These are phyloP conservation scores for Grosmannia huntii DNA, from an alignment of 2,329 filamentous ascomycete species.

Conservation along the genomic window DNA sequence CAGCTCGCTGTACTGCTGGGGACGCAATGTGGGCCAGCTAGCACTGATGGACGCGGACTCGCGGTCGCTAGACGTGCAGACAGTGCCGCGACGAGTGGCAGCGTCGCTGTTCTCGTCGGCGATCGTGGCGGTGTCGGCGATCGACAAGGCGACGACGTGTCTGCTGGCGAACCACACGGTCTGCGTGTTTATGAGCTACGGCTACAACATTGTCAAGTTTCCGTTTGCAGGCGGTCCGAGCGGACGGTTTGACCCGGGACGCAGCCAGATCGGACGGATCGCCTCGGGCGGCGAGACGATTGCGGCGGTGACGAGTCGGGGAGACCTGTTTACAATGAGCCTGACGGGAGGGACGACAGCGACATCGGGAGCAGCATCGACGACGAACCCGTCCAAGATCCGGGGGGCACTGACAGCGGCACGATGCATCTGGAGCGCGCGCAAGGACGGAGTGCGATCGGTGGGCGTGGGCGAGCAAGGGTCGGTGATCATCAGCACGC, in stretches of 20 bases:
- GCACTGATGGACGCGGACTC: conserved; percentile 93
- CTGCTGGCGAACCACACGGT: conserved; percentile 79
- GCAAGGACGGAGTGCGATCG: conserved; percentile 75
- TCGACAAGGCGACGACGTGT: conserved; percentile 78
- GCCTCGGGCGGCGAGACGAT: conserved; percentile 84
- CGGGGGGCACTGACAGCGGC: conserved; percentile 68
- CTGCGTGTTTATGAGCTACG: conserved; percentile 90
- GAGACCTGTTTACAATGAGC: conserved; percentile 78
- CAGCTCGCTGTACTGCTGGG: conserved; percentile 79
- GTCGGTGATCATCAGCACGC: conserved; percentile 85
- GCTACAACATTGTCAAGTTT: conserved; percentile 83
- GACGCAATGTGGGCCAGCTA: conserved; percentile 87
- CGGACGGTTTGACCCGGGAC: conserved; percentile 43
- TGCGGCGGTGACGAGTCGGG: conserved; percentile 69
- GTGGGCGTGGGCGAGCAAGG: conserved; percentile 85
- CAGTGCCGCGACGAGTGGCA: conserved; percentile 72
- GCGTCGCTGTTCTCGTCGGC: conserved; percentile 63
- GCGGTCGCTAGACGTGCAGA: conserved; percentile 74
- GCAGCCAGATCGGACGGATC: conserved; percentile 53
- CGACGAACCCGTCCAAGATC: conserved; percentile 86
- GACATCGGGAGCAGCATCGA: conserved; percentile 47
- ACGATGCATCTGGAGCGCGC: conserved; percentile 76
- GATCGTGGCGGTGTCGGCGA: conserved; percentile 73
- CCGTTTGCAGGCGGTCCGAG: conserved; percentile 54
- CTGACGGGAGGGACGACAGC: conserved; percentile 45